These are phyloP conservation scores for Pulveroboletus sp. DNA, from an alignment of 768 basidiomycete genomes.

Conservation along the genomic window DNA sequence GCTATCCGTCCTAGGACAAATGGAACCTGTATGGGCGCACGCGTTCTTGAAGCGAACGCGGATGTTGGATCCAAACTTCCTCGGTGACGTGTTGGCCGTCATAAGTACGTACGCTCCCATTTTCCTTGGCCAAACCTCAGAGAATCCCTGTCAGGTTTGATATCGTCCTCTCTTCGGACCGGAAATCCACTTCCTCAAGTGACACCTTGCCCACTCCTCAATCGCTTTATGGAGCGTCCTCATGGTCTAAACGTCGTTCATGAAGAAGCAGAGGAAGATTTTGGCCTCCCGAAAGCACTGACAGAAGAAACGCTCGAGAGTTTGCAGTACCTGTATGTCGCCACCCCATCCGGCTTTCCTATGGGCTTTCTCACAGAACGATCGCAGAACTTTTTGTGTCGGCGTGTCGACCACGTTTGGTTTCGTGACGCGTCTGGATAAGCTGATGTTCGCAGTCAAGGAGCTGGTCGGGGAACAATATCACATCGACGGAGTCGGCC, in stretches of 20 bases:
- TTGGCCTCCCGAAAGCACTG: conserved; percentile 65
- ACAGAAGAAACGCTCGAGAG: conserved; percentile 71
- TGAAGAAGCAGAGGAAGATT: conserved; percentile 69
- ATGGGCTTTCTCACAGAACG: not conserved
- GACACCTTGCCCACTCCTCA: conserved; percentile 66
- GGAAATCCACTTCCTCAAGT: conserved; percentile 80
- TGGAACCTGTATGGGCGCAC: conserved; percentile 73
- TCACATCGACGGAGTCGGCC: conserved; percentile 70
- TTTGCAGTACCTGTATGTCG: conserved; percentile 71
- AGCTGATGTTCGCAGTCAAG: conserved; percentile 76
- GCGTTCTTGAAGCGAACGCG: conserved; percentile 74
- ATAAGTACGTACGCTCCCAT: conserved; percentile 50
- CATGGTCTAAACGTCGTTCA: conserved; percentile 67
- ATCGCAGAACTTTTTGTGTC: conserved; percentile 59
- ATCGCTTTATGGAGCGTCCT: conserved; percentile 43
- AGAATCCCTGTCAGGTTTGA: conserved; percentile 49
- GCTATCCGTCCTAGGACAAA: conserved; percentile 63
- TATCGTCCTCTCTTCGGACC: conserved; percentile 69
- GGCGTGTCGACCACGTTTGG: conserved; percentile 67
- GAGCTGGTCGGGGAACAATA: conserved; percentile 86
- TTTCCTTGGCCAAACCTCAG: not conserved
- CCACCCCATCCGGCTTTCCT: not conserved
- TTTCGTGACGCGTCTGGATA: conserved; percentile 70
- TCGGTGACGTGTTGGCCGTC: conserved; percentile 81
- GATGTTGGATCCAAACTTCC: conserved; percentile 73